Evolutionary conservation across 495 filamentous ascomycete genomes (phyloP).

Genomic region (Penicillium ucsense): DNA sequence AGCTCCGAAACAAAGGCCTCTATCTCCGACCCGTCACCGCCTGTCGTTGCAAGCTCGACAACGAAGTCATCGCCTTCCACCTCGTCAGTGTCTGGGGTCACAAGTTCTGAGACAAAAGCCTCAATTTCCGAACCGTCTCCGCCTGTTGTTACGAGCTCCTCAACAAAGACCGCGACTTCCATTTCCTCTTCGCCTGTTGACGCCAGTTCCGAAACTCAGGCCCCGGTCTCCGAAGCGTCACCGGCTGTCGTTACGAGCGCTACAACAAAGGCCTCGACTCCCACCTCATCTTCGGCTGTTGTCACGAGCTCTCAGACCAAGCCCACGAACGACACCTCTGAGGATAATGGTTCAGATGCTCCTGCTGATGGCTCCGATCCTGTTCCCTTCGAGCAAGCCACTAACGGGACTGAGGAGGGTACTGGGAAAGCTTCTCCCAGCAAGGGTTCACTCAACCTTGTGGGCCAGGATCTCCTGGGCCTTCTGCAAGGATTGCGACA

Average conservation of each 20-base stretch:
- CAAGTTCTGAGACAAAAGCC: not conserved
- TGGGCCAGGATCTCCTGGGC: conserved; percentile 11
- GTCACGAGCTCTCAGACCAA: not conserved
- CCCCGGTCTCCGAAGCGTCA: too few relatives aligned
- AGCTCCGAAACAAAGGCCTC: not conserved
- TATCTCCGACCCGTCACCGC: not conserved
- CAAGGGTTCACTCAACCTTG: not conserved
- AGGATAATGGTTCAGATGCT: not conserved
- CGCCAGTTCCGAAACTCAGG: too few relatives aligned
- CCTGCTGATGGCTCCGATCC: not conserved
- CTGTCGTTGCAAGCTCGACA: not conserved
- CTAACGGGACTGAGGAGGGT: not conserved
- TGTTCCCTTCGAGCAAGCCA: not conserved
- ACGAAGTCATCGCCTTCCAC: not conserved
- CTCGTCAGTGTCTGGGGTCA: too few relatives aligned
- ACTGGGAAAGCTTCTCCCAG: not conserved
- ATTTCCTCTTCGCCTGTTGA: too few relatives aligned
- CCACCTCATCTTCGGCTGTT: not conserved
- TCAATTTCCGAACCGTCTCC: not conserved
- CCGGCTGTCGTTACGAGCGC: too few relatives aligned
- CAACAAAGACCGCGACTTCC: too few relatives aligned
- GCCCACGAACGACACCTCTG: not conserved
- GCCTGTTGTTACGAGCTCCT: not conserved
- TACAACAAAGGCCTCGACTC: not conserved
- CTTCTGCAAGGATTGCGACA: conserved; percentile 11